A percentile compares a stretch with the other conserved stretches of the same genome.
These are phyloP conservation scores for Vanrija pseudolonga DNA, from an alignment of 1,284 basidiomycete genomes.

Conservation along the genomic window DNA sequence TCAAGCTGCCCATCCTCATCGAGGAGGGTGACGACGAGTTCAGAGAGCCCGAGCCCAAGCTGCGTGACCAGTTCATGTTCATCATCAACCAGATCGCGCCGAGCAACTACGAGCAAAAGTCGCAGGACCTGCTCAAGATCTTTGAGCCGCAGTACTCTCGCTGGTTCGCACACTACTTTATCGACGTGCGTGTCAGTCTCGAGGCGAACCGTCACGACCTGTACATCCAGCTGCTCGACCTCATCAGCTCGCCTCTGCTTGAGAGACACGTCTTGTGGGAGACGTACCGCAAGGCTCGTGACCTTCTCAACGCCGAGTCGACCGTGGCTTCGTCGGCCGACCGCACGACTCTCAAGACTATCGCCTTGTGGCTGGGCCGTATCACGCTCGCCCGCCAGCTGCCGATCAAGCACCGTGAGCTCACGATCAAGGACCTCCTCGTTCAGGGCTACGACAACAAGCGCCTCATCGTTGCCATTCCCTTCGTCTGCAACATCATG, in stretches of 20 bases:
- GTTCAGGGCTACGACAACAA: conserved; percentile 93
- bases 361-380: conserved; percentile 90
- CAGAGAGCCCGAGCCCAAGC: conserved; percentile 72
- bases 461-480: conserved; percentile 89
- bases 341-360: conserved; percentile 84
- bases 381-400: conserved; percentile 88
- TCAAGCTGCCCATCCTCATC: conserved; percentile 49
- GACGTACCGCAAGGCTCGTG: conserved; percentile 80
- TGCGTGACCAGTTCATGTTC: conserved; percentile 93
- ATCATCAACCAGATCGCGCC: conserved; percentile 97
- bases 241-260: conserved; percentile 64
- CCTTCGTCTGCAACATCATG: conserved; percentile 96
- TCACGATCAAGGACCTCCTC: conserved; percentile 94
- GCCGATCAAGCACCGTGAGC: conserved; percentile 87
- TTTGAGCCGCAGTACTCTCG: conserved; percentile 78
- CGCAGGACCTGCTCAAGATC: conserved; percentile 73
- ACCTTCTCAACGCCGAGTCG: conserved; percentile 86
- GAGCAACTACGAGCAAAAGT: conserved; percentile 84
- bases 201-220: conserved; percentile 97
- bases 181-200: conserved; percentile 90
- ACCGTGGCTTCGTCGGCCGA: conserved; percentile 81
- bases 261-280: conserved; percentile 83
- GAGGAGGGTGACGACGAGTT: conserved; percentile 57
- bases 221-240: conserved; percentile 89
- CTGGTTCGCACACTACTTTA: conserved; percentile 98